A percentile compares a stretch with the other conserved stretches of the same genome.
phyloP scores from a whole-genome alignment of 2,329 filamentous ascomycete genomes.

The Fusarium clavum region DNA sequence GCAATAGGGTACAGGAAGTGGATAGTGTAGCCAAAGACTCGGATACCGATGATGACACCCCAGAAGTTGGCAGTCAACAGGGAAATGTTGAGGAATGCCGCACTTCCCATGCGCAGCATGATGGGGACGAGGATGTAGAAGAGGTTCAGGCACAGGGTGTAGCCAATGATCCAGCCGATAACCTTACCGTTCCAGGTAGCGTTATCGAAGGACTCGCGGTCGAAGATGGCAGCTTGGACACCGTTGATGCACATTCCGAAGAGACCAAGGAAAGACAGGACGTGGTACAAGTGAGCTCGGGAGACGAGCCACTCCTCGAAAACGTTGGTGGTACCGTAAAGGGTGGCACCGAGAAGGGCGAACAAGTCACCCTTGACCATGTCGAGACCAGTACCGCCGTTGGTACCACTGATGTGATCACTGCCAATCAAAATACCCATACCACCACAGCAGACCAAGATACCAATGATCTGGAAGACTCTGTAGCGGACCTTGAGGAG shows the following conservation, averaged over 20 bases:
- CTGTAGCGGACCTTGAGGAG: constrained; percentile 92
- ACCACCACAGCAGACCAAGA: constrained; percentile 90
- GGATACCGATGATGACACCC: constrained; percentile 91
- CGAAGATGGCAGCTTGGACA: constrained; percentile 90
- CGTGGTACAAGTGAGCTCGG: constrained; percentile 89
- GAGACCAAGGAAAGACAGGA: constrained; percentile 89
- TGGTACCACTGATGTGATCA: constrained; percentile 84
- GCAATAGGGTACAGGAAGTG: constrained; percentile 96
- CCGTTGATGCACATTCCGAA: constrained; percentile 94
- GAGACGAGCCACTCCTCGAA: constrained; percentile 95
- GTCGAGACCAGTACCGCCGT: constrained; percentile 74
- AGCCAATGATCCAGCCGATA: constrained; percentile 87
- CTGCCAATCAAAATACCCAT: constrained; percentile 88
- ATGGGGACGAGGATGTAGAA: constrained; percentile 93
- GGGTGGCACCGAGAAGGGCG: constrained; percentile 86
- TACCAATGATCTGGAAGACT: constrained; percentile 84
- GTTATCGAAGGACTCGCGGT: constrained; percentile 76
- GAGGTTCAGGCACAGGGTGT: constrained; percentile 82
- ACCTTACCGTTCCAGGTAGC: constrained; percentile 75
- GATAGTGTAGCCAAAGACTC: constrained; percentile 82
- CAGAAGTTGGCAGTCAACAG: constrained; percentile 96
- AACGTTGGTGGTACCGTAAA: constrained; percentile 92
- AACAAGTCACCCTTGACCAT: constrained; percentile 93
- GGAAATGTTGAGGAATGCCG: constrained; percentile 97
- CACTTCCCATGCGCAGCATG: constrained; percentile 87